Evolutionary conservation across 2,329 filamentous ascomycete species (phyloP).

Genomic region (Fusarium sp.): DNA sequence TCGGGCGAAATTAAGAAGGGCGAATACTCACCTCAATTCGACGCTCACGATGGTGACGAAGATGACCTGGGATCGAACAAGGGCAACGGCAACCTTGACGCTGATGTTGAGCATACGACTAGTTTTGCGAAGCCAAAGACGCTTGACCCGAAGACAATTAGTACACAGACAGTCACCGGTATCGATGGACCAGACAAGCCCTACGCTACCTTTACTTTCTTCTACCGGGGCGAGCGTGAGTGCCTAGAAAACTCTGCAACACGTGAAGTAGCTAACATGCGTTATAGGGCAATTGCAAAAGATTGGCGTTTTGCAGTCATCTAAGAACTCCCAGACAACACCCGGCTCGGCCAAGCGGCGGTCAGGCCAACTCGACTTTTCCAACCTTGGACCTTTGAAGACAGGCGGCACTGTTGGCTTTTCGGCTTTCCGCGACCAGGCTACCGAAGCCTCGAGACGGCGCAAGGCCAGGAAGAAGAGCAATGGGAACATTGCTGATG

Average conservation of each 20-base stretch:
- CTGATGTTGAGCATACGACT: constrained; percentile 95
- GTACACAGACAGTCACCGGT: constrained; percentile 98
- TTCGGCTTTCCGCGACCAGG: constrained; percentile 85
- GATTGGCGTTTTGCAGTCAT: constrained; percentile 87
- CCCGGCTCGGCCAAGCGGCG: constrained; percentile 80
- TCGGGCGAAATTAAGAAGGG: constrained; percentile 98
- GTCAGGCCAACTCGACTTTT: constrained; percentile 88
- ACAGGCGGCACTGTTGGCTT: constrained; percentile 92
- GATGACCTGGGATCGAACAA: constrained; percentile 66
- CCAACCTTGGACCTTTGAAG: constrained; percentile 87
- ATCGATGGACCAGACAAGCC: constrained; percentile 97
- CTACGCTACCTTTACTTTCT: constrained; percentile 97
- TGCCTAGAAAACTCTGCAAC: constrained; percentile 46
- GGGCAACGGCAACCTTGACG: constrained; percentile 76
- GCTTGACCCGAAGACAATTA: constrained; percentile 96
- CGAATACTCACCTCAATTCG: constrained; percentile 97
- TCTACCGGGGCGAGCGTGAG: constrained; percentile 96
- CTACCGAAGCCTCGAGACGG: constrained; percentile 69
- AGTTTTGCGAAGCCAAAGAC: constrained; percentile 98
- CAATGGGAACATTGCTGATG: constrained; percentile 77
- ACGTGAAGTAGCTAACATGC: constrained; percentile 45
- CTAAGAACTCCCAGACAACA: constrained; percentile 76
- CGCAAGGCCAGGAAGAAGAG: constrained; percentile 74
- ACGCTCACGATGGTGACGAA: constrained; percentile 95
- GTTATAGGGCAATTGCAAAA: constrained; percentile 89